A percentile compares a stretch with the other conserved stretches of the same genome.
Conservation (phyloP, 106 monocot species). For the Alisma plantagoaquatica region DNA sequence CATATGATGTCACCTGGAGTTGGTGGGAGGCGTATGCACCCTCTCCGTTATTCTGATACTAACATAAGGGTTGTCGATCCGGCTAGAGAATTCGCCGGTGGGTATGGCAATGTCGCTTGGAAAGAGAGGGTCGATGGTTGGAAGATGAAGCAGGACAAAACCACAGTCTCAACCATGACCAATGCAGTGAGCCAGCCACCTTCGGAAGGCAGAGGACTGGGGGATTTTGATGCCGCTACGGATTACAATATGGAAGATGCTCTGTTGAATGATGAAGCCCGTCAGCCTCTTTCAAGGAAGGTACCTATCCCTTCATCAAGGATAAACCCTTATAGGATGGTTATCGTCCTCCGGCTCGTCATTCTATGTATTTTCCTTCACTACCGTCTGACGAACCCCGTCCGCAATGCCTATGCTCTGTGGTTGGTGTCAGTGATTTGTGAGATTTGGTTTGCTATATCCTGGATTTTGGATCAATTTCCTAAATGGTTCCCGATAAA, state of each 20-base stretch:
- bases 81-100: slow-evolving; percentile 77
- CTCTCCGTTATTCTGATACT: slow-evolving; percentile 47
- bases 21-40: slow-evolving; percentile 64
- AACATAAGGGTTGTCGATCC: slow-evolving; percentile 24
- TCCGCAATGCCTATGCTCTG: slow-evolving; percentile 35
- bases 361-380: slow-evolving; percentile 51
- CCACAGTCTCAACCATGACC: slow-evolving; percentile 28
- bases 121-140: slow-evolving; percentile 97
- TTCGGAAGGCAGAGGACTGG: slow-evolving; percentile 75
- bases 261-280: slow-evolving; percentile 62
- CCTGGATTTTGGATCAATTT: slow-evolving; percentile 70
- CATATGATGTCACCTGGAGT: slow-evolving; percentile 47
- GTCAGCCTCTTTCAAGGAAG: slow-evolving; percentile 64
- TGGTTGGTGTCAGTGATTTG: slow-evolving; percentile 62
- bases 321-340: slow-evolving; percentile 70
- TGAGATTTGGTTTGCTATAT: slow-evolving; percentile 71
- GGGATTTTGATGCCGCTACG: slow-evolving; percentile 80
- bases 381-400: slow-evolving; percentile 65
- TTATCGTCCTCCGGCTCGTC: slow-evolving; percentile 51
- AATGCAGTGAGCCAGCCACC: slow-evolving; percentile 84
- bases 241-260: slow-evolving; percentile 94
- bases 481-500: slow-evolving; percentile 68
- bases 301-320: slow-evolving; percentile 54
- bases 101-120: slow-evolving; percentile 93
- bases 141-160: slow-evolving; percentile 86